Evolutionary conservation across 768 basidiomycete genomes (phyloP).

Genomic region (Auricularia auricula-judae): DNA sequence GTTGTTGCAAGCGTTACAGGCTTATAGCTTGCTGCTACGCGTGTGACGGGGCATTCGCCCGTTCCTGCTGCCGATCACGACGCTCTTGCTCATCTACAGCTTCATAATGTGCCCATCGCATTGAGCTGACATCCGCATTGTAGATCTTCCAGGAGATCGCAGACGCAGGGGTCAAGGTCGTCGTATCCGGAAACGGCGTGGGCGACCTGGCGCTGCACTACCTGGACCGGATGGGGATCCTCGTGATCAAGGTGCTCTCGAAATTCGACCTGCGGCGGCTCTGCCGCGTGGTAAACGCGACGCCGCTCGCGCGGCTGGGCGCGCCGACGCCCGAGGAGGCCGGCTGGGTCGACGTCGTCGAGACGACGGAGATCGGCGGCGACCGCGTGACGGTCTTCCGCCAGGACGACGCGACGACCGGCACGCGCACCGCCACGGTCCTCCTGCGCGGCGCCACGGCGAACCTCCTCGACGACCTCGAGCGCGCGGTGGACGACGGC

Average conservation of each 20-base stretch:
- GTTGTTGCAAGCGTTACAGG: not conserved
- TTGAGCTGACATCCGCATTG: slow-evolving; percentile 17
- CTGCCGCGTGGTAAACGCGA: slow-evolving; percentile 92
- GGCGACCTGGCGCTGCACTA: slow-evolving; percentile 97
- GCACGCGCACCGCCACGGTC: slow-evolving; percentile 80
- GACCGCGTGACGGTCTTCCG: slow-evolving; percentile 95
- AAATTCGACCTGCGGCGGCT: slow-evolving; percentile 95
- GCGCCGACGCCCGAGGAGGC: slow-evolving; percentile 95
- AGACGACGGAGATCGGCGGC: slow-evolving; percentile 92
- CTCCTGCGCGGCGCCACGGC: slow-evolving; percentile 91
- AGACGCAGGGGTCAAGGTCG: slow-evolving; percentile 85
- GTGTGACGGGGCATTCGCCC: too few species aligned
- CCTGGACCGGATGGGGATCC: slow-evolving; percentile 86
- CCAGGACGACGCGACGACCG: slow-evolving; percentile 41
- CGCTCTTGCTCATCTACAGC: not conserved
- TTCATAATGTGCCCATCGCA: not conserved
- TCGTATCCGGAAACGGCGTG: slow-evolving; percentile 86
- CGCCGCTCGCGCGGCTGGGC: slow-evolving; percentile 90
- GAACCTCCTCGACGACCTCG: slow-evolving; percentile 90
- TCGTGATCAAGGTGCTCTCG: slow-evolving; percentile 92
- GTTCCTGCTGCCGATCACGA: too few species aligned
- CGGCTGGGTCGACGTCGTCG: slow-evolving; percentile 86
- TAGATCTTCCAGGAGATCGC: slow-evolving; percentile 93
- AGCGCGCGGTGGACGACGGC: slow-evolving; percentile 93
- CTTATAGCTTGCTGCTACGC: too few species aligned